Conservation (phyloP, 1,284 basidiomycete species). For the Melampsora occidentalis region DNA sequence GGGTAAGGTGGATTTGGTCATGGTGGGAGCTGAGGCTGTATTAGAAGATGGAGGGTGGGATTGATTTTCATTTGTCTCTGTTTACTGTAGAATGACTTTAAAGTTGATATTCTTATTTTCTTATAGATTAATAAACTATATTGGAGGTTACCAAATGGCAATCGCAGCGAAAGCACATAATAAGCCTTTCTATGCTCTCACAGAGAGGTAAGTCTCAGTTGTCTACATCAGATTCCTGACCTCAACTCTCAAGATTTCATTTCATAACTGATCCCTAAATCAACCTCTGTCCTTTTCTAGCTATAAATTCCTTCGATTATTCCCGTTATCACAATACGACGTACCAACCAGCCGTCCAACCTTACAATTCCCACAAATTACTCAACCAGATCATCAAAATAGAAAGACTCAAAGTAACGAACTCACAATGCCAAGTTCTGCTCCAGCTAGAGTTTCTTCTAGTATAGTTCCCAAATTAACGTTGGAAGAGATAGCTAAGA, state of each 20-base stretch:
- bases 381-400: neutral
- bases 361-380: conserved; percentile 13
- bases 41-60: conserved; percentile 70
- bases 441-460: neutral
- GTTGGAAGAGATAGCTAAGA: conserved; percentile 53
- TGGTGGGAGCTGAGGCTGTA: conserved; percentile 95
- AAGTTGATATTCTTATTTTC: neutral
- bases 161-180: conserved; percentile 90
- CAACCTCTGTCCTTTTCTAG: conserved; percentile 31
- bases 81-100: conserved; percentile 16
- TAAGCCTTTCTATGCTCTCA: conserved; percentile 94
- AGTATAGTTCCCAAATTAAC: neutral
- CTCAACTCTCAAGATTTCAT: neutral
- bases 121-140: conserved; percentile 73
- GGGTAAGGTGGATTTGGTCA: conserved; percentile 88
- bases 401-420: neutral
- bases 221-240: neutral
- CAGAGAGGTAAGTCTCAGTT: conserved; percentile 60
- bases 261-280: neutral
- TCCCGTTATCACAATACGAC: conserved; percentile 53
- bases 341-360: conserved; percentile 39
- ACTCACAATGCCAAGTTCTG: neutral
- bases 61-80: neutral
- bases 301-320: conserved; percentile 53
- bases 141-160: conserved; percentile 89